These are phyloP conservation scores for Dimargaris verticillata DNA, from an alignment of 192 early-diverging fungal genomes.

Conservation along the genomic window DNA sequence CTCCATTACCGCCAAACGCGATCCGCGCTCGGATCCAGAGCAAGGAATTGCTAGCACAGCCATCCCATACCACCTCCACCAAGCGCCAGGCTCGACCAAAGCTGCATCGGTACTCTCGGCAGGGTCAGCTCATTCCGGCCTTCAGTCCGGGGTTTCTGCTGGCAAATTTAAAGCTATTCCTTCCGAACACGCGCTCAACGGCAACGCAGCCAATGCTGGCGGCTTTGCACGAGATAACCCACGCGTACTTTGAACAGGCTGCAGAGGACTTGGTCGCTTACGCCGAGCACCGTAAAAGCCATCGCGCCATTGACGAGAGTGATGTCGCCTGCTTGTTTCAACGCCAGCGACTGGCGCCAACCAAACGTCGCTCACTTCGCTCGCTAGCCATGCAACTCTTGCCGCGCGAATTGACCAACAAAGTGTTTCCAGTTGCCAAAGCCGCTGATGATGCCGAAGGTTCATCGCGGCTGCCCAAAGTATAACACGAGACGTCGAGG, in stretches of 20 bases:
- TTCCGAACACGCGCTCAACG: not conserved
- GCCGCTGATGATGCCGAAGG: not conserved
- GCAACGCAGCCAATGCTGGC: not conserved
- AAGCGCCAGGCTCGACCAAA: not conserved
- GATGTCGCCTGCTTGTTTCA: slow-evolving; percentile 1
- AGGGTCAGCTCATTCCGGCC: not conserved
- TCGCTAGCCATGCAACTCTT: not conserved
- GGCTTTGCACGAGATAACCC: not conserved
- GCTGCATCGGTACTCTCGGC: not conserved
- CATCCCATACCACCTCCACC: not conserved
- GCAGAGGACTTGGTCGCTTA: not conserved
- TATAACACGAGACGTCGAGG: too few species aligned
- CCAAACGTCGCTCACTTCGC: not conserved
- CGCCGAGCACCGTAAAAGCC: not conserved
- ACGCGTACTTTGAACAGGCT: not conserved
- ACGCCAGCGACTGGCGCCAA: not conserved
- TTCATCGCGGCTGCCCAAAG: too few species aligned
- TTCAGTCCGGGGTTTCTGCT: not conserved
- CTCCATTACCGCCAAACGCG: too few species aligned
- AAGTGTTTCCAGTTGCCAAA: not conserved
- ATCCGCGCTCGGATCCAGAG: not conserved
- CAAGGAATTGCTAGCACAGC: not conserved
- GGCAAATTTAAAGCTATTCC: not conserved
- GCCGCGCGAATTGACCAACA: slow-evolving; percentile 3
- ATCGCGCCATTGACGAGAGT: not conserved